A percentile compares a stretch with the other conserved stretches of the same genome.
Evolutionary conservation across 2,329 filamentous ascomycete species (phyloP).

Genomic region (Bipolaris bicolor): DNA sequence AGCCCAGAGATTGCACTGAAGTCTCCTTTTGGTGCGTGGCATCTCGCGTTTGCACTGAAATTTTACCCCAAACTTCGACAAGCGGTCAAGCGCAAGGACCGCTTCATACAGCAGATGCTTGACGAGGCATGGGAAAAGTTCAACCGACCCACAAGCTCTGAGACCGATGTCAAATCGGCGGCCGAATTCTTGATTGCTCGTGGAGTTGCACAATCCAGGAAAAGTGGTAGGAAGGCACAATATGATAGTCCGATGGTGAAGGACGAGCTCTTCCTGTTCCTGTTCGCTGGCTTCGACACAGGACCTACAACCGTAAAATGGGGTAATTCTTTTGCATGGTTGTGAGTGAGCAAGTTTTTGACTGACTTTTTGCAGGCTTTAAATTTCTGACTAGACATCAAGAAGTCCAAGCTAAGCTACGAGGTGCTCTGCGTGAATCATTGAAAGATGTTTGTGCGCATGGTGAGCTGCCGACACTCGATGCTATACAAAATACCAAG

Average conservation of each 20-base stretch:
- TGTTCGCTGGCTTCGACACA: not conserved
- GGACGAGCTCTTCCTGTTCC: not conserved
- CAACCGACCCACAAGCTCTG: not conserved
- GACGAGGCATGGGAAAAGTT: not conserved
- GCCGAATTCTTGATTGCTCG: not conserved
- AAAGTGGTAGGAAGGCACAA: not conserved
- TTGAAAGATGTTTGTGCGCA: not conserved
- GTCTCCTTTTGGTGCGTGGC: not conserved
- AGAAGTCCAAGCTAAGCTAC: not conserved
- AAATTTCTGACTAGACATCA: not conserved
- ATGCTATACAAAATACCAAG: not conserved
- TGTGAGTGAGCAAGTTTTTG: not conserved
- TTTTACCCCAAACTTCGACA: not conserved
- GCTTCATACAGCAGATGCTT: not conserved
- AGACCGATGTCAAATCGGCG: not conserved
- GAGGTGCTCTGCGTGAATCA: not conserved
- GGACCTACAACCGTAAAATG: not conserved
- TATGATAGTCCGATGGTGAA: not conserved
- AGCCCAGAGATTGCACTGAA: not conserved
- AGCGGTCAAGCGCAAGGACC: not conserved
- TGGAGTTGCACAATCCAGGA: not conserved
- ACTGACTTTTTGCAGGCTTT: not conserved
- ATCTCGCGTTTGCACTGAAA: not conserved
- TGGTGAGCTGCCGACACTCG: not conserved
- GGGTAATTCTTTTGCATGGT: not conserved